Evolutionary conservation across 768 basidiomycete genomes (phyloP), one percentile per base, ranked within the genome.

Genomic region (Rhizopogon salebrosus): DNA sequence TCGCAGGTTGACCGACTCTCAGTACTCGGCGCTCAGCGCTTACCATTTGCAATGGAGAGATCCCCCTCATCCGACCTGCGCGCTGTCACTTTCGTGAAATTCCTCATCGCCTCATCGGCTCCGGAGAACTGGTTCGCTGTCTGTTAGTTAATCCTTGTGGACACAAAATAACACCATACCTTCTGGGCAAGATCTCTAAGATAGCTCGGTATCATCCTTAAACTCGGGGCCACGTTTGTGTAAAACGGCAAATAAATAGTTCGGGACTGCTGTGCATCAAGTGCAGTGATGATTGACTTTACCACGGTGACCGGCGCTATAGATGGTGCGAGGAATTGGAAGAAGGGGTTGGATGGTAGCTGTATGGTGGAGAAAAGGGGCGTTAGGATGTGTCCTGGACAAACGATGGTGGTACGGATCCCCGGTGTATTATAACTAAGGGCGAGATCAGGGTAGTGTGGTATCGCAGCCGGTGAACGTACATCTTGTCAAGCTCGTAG

Each of bases 371-470:
- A 77, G 72, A 98, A 98, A 63, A 98, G 78, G 2, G 79, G 76
- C 0, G 95, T 95, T 40, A 76, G 67, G 61, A 92, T 75, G 64
- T 91, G 87, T 1, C 91, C 90, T 0, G 95, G 86, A 49, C 85
- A 76, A 54, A 98, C 70, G 20, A 98, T 76, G 3, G 92, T 94
- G 9, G 93, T 95, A n/a, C 91, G 87, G 68, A 99, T 83, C 39
- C 73, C 67, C 1, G 88, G 89, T 27, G 83, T 76, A 36, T 80
- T 72, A 70, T 92, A 87, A n/a, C 86, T 85, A 56, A 20, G 57
- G 54, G 51, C 52, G 41, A 48, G 35, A 53, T 51, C 29, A 50
- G 38, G 43, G 49, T 7, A 52, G 46, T 23, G 51, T 36, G 10
- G 55, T 41, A 48, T 13, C n/a, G 34, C 3, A 18, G 38, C 23